Conservation (phyloP, 352 stramenopile species). For the Pythium guiyangense region DNA sequence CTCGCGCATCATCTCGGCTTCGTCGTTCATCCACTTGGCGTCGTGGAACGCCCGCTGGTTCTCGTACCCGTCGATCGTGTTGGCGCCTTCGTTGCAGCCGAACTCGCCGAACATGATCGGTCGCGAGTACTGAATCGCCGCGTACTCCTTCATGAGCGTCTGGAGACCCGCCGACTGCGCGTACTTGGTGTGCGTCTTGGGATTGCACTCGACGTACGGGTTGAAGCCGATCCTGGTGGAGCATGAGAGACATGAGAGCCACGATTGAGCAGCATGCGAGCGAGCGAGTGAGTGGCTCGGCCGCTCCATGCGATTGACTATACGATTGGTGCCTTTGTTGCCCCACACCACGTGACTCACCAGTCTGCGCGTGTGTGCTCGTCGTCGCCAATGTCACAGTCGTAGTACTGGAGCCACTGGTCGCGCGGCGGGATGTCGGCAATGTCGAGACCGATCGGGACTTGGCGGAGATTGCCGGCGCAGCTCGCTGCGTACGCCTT, state of each 20-base stretch:
- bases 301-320: too few species aligned
- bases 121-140: slow-evolving; percentile 32
- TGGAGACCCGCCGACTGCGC: slow-evolving; percentile 49
- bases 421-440: slow-evolving; percentile 56
- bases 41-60: slow-evolving; percentile 63
- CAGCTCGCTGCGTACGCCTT: slow-evolving; percentile 44
- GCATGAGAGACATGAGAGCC: too few species aligned
- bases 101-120: slow-evolving; percentile 78
- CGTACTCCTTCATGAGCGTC: slow-evolving; percentile 61
- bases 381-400: slow-evolving; percentile 42
- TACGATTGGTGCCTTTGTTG: too few species aligned
- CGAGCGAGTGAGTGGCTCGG: too few species aligned
- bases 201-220: slow-evolving; percentile 67
- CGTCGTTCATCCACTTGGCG: slow-evolving; percentile 76
- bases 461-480: slow-evolving; percentile 31
- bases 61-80: slow-evolving; percentile 64
- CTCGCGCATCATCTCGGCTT: slow-evolving; percentile 54
- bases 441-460: slow-evolving; percentile 71
- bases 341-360: too few species aligned
- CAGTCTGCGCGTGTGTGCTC: slow-evolving; percentile 53
- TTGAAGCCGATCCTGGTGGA: slow-evolving; percentile 21
- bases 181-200: slow-evolving; percentile 46
- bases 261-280: too few species aligned
- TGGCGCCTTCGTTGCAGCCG: slow-evolving; percentile 58
- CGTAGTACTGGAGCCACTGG: slow-evolving; percentile 71